Evolutionary conservation across 805 yeast species (phyloP).

Genomic region (Groenewaldozyma tartarivorans): DNA sequence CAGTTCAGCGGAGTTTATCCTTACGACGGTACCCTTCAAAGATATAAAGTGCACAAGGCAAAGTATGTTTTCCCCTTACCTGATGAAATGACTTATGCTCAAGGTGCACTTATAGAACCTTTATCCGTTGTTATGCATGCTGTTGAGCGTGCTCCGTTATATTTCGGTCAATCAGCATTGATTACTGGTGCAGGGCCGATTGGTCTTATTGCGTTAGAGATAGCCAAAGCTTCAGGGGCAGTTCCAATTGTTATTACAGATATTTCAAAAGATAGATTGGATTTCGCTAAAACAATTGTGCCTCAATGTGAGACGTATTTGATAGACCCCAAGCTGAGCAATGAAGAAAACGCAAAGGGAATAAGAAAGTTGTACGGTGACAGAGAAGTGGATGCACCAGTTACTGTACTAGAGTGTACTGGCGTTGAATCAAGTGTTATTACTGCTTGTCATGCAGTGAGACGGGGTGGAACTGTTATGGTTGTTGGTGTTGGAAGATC

Average conservation of each 20-base stretch:
- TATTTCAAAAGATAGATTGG: conserved; percentile 55
- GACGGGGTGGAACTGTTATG: too few relatives aligned
- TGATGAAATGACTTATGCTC: conserved; percentile 64
- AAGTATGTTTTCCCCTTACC: conserved; percentile 78
- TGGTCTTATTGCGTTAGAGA: conserved; percentile 67
- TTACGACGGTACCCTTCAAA: conserved; percentile 68
- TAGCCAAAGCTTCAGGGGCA: conserved; percentile 62
- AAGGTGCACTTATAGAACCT: conserved; percentile 86
- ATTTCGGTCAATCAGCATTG: conserved; percentile 58
- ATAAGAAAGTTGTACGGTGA: too few relatives aligned
- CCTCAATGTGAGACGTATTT: too few relatives aligned
- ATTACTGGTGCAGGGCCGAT: conserved; percentile 90
- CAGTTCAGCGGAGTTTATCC: conserved; percentile 88
- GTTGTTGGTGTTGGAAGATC: too few relatives aligned
- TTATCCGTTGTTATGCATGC: conserved; percentile 82
- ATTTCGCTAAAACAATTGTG: conserved; percentile 48
- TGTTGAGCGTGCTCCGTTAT: conserved; percentile 48
- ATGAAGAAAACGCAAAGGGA: too few relatives aligned
- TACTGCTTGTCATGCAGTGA: too few relatives aligned
- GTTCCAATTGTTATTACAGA: conserved; percentile 60
- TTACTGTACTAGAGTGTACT: too few relatives aligned
- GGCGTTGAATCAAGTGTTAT: too few relatives aligned
- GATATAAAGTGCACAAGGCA: conserved; percentile 66
- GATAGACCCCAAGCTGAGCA: too few relatives aligned
- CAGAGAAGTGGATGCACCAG: too few relatives aligned